These are phyloP conservation scores for Phlyctochytrium arcticum DNA, from an alignment of 192 early-diverging fungal species.

Conservation along the genomic window DNA sequence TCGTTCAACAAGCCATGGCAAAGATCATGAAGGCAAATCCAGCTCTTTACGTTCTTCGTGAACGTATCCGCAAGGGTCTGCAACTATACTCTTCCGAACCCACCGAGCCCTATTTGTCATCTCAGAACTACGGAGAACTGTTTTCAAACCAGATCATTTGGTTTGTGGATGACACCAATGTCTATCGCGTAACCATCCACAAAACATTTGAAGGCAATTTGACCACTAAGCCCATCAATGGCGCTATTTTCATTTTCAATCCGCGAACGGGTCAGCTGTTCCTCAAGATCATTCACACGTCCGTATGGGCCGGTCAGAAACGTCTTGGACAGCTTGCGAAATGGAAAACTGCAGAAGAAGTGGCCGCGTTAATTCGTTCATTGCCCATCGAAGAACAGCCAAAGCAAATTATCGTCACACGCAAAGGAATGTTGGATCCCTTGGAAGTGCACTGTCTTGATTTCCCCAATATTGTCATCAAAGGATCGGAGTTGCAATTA, in stretches of 20 bases:
- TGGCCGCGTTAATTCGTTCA: constrained; percentile 96
- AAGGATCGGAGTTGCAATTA: constrained; percentile 93
- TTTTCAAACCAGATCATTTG: constrained; percentile 99
- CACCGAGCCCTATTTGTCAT: constrained; percentile 95
- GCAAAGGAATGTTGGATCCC: constrained; percentile 99
- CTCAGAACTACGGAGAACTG: constrained; percentile 85
- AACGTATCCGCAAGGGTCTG: constrained; percentile 97
- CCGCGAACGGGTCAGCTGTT: constrained; percentile 98
- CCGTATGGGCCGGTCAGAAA: constrained; percentile 99
- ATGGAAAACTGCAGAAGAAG: constrained; percentile 99
- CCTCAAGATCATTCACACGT: constrained; percentile 99
- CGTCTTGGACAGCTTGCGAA: constrained; percentile 98
- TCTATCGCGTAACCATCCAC: constrained; percentile 99
- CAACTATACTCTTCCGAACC: constrained; percentile 98
- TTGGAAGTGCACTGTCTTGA: constrained; percentile 89
- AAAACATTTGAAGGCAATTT: constrained; percentile 99
- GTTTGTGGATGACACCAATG: constrained; percentile 99
- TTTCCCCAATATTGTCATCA: constrained; percentile 99
- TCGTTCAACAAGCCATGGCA: constrained; percentile 95
- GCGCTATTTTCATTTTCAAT: constrained; percentile 98
- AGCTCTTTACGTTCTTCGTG: constrained; percentile 92
- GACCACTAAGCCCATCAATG: constrained; percentile 99
- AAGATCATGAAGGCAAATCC: constrained; percentile 99
- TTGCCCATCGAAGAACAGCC: constrained; percentile 99
- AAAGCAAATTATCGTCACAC: constrained; percentile 97